These are phyloP conservation scores for Metschnikowia arizonensis DNA, from an alignment of 805 yeast genomes.

Conservation along the genomic window DNA sequence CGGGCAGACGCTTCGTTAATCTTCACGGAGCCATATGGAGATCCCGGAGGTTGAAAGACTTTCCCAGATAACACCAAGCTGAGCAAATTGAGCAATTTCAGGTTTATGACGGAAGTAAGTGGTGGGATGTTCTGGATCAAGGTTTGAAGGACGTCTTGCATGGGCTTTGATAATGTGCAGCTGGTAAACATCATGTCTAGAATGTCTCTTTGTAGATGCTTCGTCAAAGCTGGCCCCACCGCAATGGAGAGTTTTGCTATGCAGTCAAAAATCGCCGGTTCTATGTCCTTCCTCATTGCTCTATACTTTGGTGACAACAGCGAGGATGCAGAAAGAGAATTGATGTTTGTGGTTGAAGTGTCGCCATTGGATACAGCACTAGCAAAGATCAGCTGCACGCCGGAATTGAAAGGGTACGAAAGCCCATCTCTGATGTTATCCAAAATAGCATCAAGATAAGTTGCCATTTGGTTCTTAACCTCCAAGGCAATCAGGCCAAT, in stretches of 20 bases:
- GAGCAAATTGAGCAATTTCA: conserved; percentile 63
- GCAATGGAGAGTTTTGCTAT: conserved; percentile 82
- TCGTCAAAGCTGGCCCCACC: conserved; percentile 89
- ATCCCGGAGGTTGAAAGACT: conserved; percentile 78
- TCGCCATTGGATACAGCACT: conserved; percentile 34
- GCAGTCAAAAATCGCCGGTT: conserved; percentile 84
- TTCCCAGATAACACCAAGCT: conserved; percentile 79
- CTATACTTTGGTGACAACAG: conserved; percentile 49
- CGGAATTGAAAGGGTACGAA: conserved; percentile 29
- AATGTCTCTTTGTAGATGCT: conserved; percentile 77
- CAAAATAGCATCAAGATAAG: conserved; percentile 82
- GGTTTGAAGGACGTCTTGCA: conserved; percentile 69
- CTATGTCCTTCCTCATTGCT: conserved; percentile 62
- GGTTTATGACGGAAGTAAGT: conserved; percentile 66
- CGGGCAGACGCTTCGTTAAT: conserved; percentile 66
- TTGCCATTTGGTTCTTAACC: conserved; percentile 79
- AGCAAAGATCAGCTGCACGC: conserved; percentile 38
- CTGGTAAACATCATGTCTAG: conserved; percentile 68
- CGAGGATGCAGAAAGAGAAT: conserved; percentile 24
- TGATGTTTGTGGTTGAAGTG: conserved; percentile 19
- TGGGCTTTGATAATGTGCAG: conserved; percentile 78
- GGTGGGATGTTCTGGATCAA: conserved; percentile 76
- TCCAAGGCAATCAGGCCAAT: conserved; percentile 81
- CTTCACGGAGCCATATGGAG: conserved; percentile 62
- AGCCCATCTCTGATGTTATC: conserved; percentile 80